A percentile compares a stretch with the other conserved stretches of the same genome.
phyloP scores from a whole-genome alignment of 495 filamentous ascomycete genomes.

The Rhizodiscina lignyota region DNA sequence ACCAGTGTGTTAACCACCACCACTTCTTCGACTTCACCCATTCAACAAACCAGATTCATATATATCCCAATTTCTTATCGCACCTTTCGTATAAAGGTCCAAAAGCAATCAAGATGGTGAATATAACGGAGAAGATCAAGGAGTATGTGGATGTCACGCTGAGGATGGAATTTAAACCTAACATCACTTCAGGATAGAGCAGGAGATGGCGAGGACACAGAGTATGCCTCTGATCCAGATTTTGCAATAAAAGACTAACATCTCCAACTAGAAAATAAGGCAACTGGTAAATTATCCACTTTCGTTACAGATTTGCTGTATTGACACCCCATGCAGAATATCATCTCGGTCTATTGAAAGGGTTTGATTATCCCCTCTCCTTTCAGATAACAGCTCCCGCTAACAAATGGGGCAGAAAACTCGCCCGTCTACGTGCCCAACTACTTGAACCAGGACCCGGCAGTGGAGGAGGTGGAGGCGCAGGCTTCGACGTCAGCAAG shows the following conservation, averaged over 20 bases:
- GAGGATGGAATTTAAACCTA: conserved; percentile 6
- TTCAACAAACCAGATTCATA: too few species aligned
- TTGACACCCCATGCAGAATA: conserved; percentile 51
- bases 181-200: conserved; percentile 66
- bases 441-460: conserved; percentile 82
- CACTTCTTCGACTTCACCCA: too few species aligned
- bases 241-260: conserved; percentile 12
- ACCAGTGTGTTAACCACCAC: too few species aligned
- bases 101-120: conserved; percentile 67
- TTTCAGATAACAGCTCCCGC: too few species aligned
- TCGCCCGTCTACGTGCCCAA: conserved; percentile 86
- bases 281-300: conserved; percentile 52
- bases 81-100: too few species aligned
- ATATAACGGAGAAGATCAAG: conserved; percentile 99
- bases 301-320: not conserved
- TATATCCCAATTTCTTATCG: too few species aligned
- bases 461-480: conserved; percentile 49
- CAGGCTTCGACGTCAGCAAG: conserved; percentile 94
- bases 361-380: conserved; percentile 46
- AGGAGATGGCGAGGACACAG: conserved; percentile 98
- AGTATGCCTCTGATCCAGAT: conserved; percentile 34
- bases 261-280: conserved; percentile 84
- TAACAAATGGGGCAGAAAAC: conserved; percentile 46
- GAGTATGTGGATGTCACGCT: conserved; percentile 34
- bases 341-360: conserved; percentile 94